These are phyloP conservation scores for Thymus quinquecostatus DNA, from an alignment of 257 asterid species.

Conservation along the genomic window DNA sequence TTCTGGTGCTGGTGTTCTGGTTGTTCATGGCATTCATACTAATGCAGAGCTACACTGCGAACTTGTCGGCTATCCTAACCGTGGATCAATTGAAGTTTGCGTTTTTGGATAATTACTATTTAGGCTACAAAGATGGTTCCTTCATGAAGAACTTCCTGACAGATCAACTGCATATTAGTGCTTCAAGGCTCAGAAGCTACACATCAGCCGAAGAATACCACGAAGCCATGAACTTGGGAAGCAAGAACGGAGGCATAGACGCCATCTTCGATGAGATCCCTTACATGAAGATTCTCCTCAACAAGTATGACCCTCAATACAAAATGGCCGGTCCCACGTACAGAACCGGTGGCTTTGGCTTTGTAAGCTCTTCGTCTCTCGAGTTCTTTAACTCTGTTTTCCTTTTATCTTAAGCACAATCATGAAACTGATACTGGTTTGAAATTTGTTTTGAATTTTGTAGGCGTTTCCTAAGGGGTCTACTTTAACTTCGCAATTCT, in stretches of 20 bases:
- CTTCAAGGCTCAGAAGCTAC: constrained; percentile 40
- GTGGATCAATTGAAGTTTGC: constrained; percentile 52
- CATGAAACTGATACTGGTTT: too few relatives aligned
- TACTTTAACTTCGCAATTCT: constrained; percentile 45
- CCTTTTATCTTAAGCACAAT: too few relatives aligned
- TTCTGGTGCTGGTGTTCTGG: constrained; percentile 52
- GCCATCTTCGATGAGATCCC: constrained; percentile 61
- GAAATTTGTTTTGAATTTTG: not conserved
- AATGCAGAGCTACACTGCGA: constrained; percentile 69
- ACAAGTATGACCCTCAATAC: constrained; percentile 44
- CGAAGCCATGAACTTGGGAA: constrained; percentile 45
- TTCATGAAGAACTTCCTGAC: constrained; percentile 43
- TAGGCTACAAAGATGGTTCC: constrained; percentile 56
- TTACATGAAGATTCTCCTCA: constrained; percentile 53
- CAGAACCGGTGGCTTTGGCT: constrained; percentile 60
- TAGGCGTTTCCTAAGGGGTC: constrained; percentile 64
- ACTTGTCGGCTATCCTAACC: constrained; percentile 58
- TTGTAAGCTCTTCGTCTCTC: constrained; percentile 41
- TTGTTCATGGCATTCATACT: constrained; percentile 55
- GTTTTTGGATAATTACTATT: constrained; percentile 39
- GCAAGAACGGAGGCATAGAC: constrained; percentile 57
- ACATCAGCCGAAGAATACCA: constrained; percentile 41
- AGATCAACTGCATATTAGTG: constrained; percentile 34
- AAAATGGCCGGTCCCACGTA: constrained; percentile 52
- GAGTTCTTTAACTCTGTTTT: not conserved